Base-by-base conservation (phyloP, 345 rosid genomes). In the Schrenkiella parvula region DNA sequence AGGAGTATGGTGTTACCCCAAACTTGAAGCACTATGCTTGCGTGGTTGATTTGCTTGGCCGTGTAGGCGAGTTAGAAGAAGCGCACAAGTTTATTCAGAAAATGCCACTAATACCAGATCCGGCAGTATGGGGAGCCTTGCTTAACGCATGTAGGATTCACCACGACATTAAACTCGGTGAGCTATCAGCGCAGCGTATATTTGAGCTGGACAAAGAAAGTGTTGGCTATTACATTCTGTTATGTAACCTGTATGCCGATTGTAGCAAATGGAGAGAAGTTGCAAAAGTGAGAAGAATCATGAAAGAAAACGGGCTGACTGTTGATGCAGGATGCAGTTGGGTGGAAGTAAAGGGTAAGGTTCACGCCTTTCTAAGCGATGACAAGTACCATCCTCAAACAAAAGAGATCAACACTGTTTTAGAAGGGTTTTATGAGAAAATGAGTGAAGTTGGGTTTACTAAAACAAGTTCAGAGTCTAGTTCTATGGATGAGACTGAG, bases 271-370 rank as follows among this genome's bases (percentile, higher is more conserved):
- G 96, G 98, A 85, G 81, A 61, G 85, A 84, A 71, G 93, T 85
- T 65, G 87, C 84, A 1, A 80, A 76, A 80, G 87, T 88, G 72
- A 82, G 89, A 77, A 82, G 82, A 60, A 62, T 71, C 55, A 89
- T 85, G 88, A 83, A 81, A 74, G 92, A 81, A 53, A 80, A 66
- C 54, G 95, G 89, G 35, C 80, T 92, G 75, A 83, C 69, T 3
- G 70, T 88, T 76, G 95, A 87, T 76, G 84, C 95, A 28, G 98
- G 96, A 21, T 92, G 98, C 83, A 89, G 98, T 77, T 89, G 95
- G 86, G 84, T 89, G 32, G 89, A 85, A 82, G 79, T 85, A 41
- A 89, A 89, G 56, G 95, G 92, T 51, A 83, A 88, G 73, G 83
- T 92, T 11, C 90, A 89, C 32, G 95, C 93, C 39, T 92, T 92